Conservation (phyloP, 2,329 filamentous ascomycete genomes). For the Amphichorda felina region DNA sequence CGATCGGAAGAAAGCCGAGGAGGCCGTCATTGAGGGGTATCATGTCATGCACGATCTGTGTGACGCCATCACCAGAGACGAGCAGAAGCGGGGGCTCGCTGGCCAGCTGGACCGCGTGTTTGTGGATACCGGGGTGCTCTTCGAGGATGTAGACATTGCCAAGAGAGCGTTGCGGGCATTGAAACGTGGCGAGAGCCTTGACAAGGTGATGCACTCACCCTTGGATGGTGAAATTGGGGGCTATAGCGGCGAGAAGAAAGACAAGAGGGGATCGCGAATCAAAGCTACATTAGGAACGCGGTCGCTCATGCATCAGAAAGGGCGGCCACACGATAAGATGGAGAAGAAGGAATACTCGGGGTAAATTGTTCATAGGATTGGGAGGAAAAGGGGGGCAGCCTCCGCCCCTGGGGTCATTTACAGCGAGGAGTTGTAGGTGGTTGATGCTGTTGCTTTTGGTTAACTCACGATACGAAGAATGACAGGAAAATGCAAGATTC, state of each 20-base stretch:
- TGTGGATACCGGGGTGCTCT: conserved; percentile 19
- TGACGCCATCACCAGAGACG: conserved; percentile 12
- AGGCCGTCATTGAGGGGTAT: conserved; percentile 17
- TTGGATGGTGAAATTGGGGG: not conserved
- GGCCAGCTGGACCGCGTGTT: conserved; percentile 18
- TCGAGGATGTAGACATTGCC: conserved; percentile 36
- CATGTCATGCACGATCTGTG: conserved; percentile 18
- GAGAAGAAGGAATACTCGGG: no score
- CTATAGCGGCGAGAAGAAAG: not conserved
- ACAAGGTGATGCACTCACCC: conserved; percentile 8
- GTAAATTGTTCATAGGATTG: no score
- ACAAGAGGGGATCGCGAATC: not conserved
- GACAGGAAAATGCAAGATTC: no score
- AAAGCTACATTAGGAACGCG: not conserved
- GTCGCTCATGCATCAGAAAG: not conserved
- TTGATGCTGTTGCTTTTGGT: no score
- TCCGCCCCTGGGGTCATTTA: no score
- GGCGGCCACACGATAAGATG: not conserved
- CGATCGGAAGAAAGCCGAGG: conserved; percentile 11
- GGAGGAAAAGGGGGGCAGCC: no score
- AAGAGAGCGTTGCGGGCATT: conserved; percentile 32
- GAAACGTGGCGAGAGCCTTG: conserved; percentile 25
- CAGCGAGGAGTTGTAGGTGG: no score
- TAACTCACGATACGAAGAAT: no score
- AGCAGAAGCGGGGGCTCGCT: conserved; percentile 25